phyloP scores from a whole-genome alignment of 768 basidiomycete genomes.

The Panaeolus papilionaceus region DNA sequence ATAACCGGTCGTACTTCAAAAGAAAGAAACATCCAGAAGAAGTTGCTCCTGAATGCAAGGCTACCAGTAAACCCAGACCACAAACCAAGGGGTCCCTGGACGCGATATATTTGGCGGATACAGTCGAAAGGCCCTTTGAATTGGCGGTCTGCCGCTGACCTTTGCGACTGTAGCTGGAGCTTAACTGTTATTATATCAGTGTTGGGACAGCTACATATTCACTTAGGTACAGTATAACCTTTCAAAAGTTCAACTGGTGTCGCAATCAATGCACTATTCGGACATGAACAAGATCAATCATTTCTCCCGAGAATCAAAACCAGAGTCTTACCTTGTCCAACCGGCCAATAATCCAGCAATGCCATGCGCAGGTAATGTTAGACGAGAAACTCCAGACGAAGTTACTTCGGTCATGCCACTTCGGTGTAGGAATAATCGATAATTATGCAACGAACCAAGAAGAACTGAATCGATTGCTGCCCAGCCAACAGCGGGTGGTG shows the following conservation, averaged over 20 bases:
- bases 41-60: constrained; percentile 74
- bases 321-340: constrained; percentile 61
- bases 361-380: constrained; percentile 70
- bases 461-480: constrained; percentile 74
- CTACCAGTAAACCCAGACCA: constrained; percentile 82
- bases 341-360: constrained; percentile 73
- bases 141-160: constrained; percentile 53
- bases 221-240: constrained; percentile 48
- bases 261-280: constrained; percentile 64
- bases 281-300: constrained; percentile 16
- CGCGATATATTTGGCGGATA: constrained; percentile 62
- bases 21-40: constrained; percentile 81
- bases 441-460: constrained; percentile 75
- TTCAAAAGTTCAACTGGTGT: constrained; percentile 84
- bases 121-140: constrained; percentile 74
- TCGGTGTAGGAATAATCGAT: constrained; percentile 63
- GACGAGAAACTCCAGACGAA: constrained; percentile 49
- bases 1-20: constrained; percentile 53
- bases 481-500: constrained; percentile 77
- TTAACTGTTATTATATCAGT: constrained; percentile 49
- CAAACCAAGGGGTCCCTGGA: constrained; percentile 68
- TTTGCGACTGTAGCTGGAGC: constrained; percentile 70
- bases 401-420: constrained; percentile 59
- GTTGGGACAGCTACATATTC: constrained; percentile 49
- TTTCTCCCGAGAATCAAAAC: background rate